Conservation (phyloP, 2,329 filamentous ascomycete genomes). For the Leptosphaerulina australis region DNA sequence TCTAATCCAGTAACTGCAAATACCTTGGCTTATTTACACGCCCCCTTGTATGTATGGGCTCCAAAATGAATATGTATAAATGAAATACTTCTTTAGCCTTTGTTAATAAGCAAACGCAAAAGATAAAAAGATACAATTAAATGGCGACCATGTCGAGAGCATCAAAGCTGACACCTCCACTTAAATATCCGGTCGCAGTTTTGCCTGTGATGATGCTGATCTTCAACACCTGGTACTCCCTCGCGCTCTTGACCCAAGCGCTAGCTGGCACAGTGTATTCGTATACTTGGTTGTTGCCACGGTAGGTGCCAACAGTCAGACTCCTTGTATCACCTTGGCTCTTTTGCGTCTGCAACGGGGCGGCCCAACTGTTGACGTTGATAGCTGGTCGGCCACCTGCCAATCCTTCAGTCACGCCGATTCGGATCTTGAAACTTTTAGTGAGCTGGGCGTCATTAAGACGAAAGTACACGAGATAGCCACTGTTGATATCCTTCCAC, state of each 20-base stretch:
- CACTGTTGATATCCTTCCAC: conserved; percentile 53
- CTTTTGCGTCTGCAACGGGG: conserved; percentile 24
- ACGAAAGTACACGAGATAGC: conserved; percentile 51
- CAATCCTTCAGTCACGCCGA: conserved; percentile 32
- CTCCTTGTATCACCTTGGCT: conserved; percentile 28
- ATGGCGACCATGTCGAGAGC: conserved; percentile 26
- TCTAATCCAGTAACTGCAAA: neutral
- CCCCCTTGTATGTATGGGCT: neutral
- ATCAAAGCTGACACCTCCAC: conserved; percentile 29
- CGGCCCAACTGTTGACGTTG: conserved; percentile 25
- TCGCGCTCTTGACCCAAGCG: conserved; percentile 26
- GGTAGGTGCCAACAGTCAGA: conserved; percentile 32
- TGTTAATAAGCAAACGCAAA: no score
- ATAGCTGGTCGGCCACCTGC: conserved; percentile 27
- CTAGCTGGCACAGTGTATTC: conserved; percentile 32
- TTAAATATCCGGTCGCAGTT: conserved; percentile 27
- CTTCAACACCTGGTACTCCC: conserved; percentile 29
- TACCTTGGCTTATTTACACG: neutral
- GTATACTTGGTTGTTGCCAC: conserved; percentile 33
- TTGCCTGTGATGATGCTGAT: conserved; percentile 31
- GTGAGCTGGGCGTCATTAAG: conserved; percentile 30
- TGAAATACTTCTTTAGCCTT: no score
- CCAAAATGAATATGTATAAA: conserved; percentile 1
- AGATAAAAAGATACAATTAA: no score
- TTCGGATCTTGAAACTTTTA: conserved; percentile 25